Evolutionary conservation across 169 alveolate species (phyloP), one percentile per base, ranked within the genome.

Genomic region (Plasmodium gonderi): DNA sequence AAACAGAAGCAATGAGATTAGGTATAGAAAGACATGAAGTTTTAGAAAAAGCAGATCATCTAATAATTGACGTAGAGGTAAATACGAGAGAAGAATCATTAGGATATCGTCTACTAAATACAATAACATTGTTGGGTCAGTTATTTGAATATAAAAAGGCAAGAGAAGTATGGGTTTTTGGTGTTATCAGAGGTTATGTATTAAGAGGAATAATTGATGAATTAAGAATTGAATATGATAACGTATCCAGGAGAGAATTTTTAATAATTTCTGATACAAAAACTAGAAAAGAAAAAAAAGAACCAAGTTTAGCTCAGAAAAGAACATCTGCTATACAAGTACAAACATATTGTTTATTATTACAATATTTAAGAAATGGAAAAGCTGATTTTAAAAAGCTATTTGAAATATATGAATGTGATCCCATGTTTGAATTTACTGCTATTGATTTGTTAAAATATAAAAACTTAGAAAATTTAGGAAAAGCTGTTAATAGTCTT

Each of bases 161-260:
- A 68, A 93, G 97, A 33, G 97, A 96, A 92, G 80, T 96, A 17
- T 96, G 97, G 97, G 92, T 96, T 11, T 95, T 95, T 90, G 96
- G 95, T 31, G 82, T 81, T 79, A 75, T 93, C 26, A 79, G 93
- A 78, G 92, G 92, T 60, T 96, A 95, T 85, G 96, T 95, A 45
- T 60, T 96, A 65, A 65, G 97, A 44, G 97, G 97, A 5, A 72
- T 96, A 26, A 94, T 96, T 47, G 97, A 96, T 77, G 97, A 96
- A 87, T 79, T 96, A 60, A 92, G 95, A 83, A 91, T 96, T 65
- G 94, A 91, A 80, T 91, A 91, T 75, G 94, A 89, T 77, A 76
- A 78, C 44, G 81, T 91, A 31, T 65, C 82, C 11, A 89, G 69
- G 60, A 82, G 91, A 68, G 91, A 80, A 78, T 95, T 92, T 74